Evolutionary conservation across 176 grass and related monocot genomes (phyloP).

Genomic region (Raddia guianensis): DNA sequence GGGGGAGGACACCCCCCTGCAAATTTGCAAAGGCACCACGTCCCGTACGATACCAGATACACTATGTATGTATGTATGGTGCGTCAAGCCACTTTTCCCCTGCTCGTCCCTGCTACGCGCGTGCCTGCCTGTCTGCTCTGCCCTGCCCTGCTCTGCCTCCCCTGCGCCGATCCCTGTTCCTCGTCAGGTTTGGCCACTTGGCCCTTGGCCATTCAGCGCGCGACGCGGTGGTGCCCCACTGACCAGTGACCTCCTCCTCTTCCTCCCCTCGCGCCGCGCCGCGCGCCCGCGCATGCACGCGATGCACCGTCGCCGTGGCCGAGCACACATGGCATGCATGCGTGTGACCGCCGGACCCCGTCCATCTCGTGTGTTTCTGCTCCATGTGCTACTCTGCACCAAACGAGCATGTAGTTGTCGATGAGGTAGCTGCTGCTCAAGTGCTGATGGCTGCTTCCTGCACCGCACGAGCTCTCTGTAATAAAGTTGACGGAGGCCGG

Average conservation of each 20-base stretch:
- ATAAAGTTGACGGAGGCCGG: too few species aligned
- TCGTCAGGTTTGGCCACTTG: neutral
- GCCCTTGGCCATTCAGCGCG: neutral
- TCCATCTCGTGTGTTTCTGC: too few species aligned
- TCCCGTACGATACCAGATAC: conserved; percentile 9
- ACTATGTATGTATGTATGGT: neutral
- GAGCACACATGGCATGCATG: neutral
- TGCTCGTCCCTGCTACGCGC: neutral
- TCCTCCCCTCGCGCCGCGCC: neutral
- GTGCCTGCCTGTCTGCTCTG: neutral
- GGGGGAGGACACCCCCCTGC: neutral
- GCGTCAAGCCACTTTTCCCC: neutral
- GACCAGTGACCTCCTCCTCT: neutral
- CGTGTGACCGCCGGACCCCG: too few species aligned
- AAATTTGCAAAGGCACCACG: neutral
- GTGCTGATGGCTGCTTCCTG: too few species aligned
- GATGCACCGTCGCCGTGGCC: neutral
- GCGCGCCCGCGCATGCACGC: too few species aligned
- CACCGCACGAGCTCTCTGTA: too few species aligned
- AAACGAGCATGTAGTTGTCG: too few species aligned
- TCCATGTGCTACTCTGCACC: too few species aligned
- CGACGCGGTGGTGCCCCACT: neutral
- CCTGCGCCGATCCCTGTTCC: neutral
- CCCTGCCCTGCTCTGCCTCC: too few species aligned
- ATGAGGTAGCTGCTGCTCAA: too few species aligned